Evolutionary conservation across 2,329 filamentous ascomycete genomes (phyloP).

Genomic region (Westerdykella sp.): DNA sequence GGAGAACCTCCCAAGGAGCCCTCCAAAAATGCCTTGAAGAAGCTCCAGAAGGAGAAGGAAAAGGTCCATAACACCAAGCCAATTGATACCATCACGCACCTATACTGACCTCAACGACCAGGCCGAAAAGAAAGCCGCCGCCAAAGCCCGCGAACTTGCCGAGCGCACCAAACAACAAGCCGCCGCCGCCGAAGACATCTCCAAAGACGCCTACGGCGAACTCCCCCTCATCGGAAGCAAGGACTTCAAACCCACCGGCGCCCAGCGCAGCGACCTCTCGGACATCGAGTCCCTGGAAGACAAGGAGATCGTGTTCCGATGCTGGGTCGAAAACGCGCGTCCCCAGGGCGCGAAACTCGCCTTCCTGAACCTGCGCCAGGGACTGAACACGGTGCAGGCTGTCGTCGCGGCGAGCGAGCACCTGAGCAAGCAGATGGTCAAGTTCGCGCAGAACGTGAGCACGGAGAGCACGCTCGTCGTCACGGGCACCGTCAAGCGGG

Average conservation of each 20-base stretch:
- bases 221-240: slow-evolving; percentile 54
- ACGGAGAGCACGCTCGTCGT: slow-evolving; percentile 78
- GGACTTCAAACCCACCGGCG: slow-evolving; percentile 46
- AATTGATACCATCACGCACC: background rate
- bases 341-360: slow-evolving; percentile 87
- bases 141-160: slow-evolving; percentile 47
- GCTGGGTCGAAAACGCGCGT: slow-evolving; percentile 79
- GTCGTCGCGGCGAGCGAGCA: slow-evolving; percentile 59
- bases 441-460: slow-evolving; percentile 71
- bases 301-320: slow-evolving; percentile 62
- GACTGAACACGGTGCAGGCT: slow-evolving; percentile 73
- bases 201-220: slow-evolving; percentile 74
- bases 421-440: slow-evolving; percentile 84
- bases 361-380: slow-evolving; percentile 77
- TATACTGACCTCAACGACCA: slow-evolving; percentile 12
- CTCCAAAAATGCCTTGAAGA: slow-evolving; percentile 40
- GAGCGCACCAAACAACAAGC: slow-evolving; percentile 51
- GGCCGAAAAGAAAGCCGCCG: slow-evolving; percentile 39
- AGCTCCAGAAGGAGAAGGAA: slow-evolving; percentile 39
- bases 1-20: slow-evolving; percentile 20
- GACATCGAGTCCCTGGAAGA: slow-evolving; percentile 28
- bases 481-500: slow-evolving; percentile 73
- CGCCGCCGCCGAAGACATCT: slow-evolving; percentile 59
- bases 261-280: slow-evolving; percentile 55
- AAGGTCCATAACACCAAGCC: slow-evolving; percentile 20